Evolutionary conservation across 192 early-diverging fungal genomes (phyloP), one percentile per base, ranked within the genome.

Genomic region (Dissophora globulifera): DNA sequence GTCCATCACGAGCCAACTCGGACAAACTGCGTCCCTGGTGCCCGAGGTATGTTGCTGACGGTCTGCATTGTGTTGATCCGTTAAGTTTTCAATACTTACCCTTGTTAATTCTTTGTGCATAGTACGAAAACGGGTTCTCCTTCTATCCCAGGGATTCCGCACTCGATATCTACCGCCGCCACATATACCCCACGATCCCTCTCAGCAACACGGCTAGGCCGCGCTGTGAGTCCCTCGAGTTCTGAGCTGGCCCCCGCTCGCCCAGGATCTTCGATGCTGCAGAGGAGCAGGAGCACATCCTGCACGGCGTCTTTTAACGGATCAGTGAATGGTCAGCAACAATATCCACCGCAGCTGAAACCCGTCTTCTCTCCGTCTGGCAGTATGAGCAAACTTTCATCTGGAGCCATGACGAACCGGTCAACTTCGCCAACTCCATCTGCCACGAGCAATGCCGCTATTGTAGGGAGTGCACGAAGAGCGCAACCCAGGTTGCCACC

Each of bases 1-100:
- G 58, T 32, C 51, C 63, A 5, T 61, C 72, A 1, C 30, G 57
- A 25, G 45, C 50, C n/a, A 76, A 22, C 8, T 76, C 72, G 8
- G 72, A 76, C 15, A 76, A 76, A 32, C 52, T 25, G n/a, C 62
- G 72, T 25, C 72, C 72, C 19, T 76, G 72, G 72, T 76, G 72
- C 30, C 72, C 72, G 27, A 76, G 72, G 72, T 76, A 56, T 16
- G 7, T 50, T 41, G 8, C 8, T n/a, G n/a, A n/a, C n/a, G n/a
- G n/a, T n/a, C n/a, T n/a, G n/a, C n/a, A n/a, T n/a, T n/a, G n/a
- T n/a, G n/a, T n/a, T n/a, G n/a, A n/a, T n/a, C n/a, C n/a, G n/a
- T n/a, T n/a, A n/a, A n/a, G n/a, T n/a, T n/a, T n/a, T n/a, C n/a
- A n/a, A 20, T 25, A 49, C 17, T 20, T 27, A 17, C 50, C n/a